phyloP scores from a whole-genome alignment of 2,329 filamentous ascomycete genomes.

The Ampelomyces quisqualis region DNA sequence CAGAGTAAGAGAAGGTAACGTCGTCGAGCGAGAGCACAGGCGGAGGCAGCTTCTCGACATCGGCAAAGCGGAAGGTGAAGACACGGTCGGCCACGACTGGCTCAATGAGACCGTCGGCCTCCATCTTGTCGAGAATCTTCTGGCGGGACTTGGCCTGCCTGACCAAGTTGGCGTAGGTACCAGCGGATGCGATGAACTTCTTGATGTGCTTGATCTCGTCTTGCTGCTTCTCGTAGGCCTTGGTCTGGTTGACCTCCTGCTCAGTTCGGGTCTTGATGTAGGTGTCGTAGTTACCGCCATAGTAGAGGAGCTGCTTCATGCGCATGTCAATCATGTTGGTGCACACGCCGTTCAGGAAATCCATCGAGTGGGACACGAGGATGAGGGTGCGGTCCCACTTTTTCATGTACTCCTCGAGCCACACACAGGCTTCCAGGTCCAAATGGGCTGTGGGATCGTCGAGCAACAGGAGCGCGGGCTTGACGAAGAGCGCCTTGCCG shows the following conservation, averaged over 20 bases:
- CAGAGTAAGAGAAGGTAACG: slow-evolving; percentile 97
- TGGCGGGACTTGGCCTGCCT: slow-evolving; percentile 98
- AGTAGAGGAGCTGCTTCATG: slow-evolving; percentile 84
- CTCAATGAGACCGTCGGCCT: slow-evolving; percentile 98
- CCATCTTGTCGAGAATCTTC: slow-evolving; percentile 99
- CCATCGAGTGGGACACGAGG: slow-evolving; percentile 95
- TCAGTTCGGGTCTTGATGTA: slow-evolving; percentile 90
- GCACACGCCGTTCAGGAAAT: slow-evolving; percentile 99
- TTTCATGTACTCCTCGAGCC: slow-evolving; percentile 99
- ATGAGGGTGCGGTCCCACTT: slow-evolving; percentile 98
- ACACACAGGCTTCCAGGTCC: slow-evolving; percentile 98
- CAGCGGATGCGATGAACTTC: slow-evolving; percentile 99
- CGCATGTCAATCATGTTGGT: slow-evolving; percentile 99
- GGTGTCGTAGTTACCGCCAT: slow-evolving; percentile 99
- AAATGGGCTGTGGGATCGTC: slow-evolving; percentile 99
- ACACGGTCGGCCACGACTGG: slow-evolving; percentile 80
- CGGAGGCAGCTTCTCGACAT: slow-evolving; percentile 98
- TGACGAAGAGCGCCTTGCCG: slow-evolving; percentile 96
- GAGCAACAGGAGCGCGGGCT: slow-evolving; percentile 90
- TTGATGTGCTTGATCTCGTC: slow-evolving; percentile 99
- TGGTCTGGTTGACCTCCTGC: slow-evolving; percentile 97
- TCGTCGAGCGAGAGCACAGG: slow-evolving; percentile 95
- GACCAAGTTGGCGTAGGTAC: slow-evolving; percentile 99
- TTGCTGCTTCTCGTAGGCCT: slow-evolving; percentile 98
- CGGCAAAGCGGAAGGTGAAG: slow-evolving; percentile 97